Conservation (phyloP, 1,284 basidiomycete genomes). For the Boletus hoseneyae region DNA sequence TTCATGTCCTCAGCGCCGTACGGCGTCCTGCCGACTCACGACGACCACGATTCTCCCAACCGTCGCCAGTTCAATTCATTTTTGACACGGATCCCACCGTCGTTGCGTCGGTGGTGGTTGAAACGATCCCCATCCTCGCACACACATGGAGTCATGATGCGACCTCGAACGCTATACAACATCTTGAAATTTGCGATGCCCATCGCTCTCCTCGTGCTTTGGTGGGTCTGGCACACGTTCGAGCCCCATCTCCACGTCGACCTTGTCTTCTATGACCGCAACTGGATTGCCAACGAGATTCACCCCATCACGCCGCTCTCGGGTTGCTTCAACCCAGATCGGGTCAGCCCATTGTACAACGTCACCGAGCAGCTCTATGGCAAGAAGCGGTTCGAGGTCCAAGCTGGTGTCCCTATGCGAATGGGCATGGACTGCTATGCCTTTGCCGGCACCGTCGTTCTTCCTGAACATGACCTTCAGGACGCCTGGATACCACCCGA, state of each 20-base stretch:
- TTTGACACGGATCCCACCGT: not conserved
- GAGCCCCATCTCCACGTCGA: slow-evolving; percentile 85
- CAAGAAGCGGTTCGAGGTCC: slow-evolving; percentile 62
- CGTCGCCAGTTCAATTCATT: not conserved
- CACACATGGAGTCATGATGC: slow-evolving; percentile 2
- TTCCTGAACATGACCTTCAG: slow-evolving; percentile 14
- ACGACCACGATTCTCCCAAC: slow-evolving; percentile 11
- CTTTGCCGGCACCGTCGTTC: slow-evolving; percentile 73
- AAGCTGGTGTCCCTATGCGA: slow-evolving; percentile 72
- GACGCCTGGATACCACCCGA: slow-evolving; percentile 33
- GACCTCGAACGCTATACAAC: slow-evolving; percentile 21
- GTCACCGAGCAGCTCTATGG: slow-evolving; percentile 58
- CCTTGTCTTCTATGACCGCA: slow-evolving; percentile 68
- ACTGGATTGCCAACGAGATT: slow-evolving; percentile 74
- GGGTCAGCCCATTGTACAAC: slow-evolving; percentile 68
- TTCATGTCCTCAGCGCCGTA: slow-evolving; percentile 17
- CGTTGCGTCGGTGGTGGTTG: slow-evolving; percentile 12
- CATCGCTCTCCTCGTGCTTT: slow-evolving; percentile 32
- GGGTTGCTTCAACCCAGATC: slow-evolving; percentile 68
- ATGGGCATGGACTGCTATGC: slow-evolving; percentile 86
- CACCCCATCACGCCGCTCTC: slow-evolving; percentile 56
- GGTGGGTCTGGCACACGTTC: slow-evolving; percentile 41
- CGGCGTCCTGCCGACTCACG: slow-evolving; percentile 13
- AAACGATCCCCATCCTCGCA: slow-evolving; percentile 1
- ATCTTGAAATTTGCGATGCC: slow-evolving; percentile 30